Percentiles rank a stretch among this genome's conserved stretches.
Evolutionary conservation across 352 stramenopile species (phyloP).

Genomic region (Phytophthora pseudosyringae): DNA sequence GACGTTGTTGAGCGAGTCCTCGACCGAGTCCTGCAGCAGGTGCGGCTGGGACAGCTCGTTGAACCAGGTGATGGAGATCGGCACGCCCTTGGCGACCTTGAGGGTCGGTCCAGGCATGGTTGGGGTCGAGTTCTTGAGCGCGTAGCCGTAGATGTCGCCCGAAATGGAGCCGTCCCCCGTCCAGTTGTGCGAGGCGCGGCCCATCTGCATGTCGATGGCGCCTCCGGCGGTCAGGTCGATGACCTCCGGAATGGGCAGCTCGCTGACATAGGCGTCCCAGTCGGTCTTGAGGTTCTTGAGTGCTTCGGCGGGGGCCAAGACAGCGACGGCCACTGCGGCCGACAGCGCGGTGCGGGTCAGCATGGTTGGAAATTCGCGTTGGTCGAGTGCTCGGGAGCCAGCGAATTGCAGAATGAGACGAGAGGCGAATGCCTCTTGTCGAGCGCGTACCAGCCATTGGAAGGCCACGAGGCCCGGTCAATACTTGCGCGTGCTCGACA

Average conservation of each 20-base stretch:
- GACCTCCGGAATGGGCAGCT: constrained; percentile 48
- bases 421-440: background rate
- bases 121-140: constrained; percentile 37
- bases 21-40: constrained; percentile 45
- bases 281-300: constrained; percentile 47
- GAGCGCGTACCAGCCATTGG: constrained; percentile 5
- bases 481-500: constrained; percentile 2
- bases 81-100: constrained; percentile 40
- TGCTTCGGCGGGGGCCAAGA: constrained; percentile 19
- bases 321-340: constrained; percentile 21
- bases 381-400: constrained; percentile 21
- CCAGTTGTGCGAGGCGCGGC: constrained; percentile 44
- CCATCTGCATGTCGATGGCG: constrained; percentile 53
- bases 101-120: constrained; percentile 48
- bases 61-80: constrained; percentile 49
- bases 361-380: constrained; percentile 19
- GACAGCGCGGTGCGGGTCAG: constrained; percentile 17
- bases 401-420: constrained; percentile 36
- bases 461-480: constrained; percentile 3
- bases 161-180: constrained; percentile 37
- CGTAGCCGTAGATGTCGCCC: constrained; percentile 50
- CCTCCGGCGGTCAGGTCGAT: constrained; percentile 48
- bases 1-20: constrained; percentile 37
- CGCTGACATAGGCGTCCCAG: constrained; percentile 50
- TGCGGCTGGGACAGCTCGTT: constrained; percentile 49